Conservation (phyloP, 129 eudicot species). For the Ambrosia trifida region DNA sequence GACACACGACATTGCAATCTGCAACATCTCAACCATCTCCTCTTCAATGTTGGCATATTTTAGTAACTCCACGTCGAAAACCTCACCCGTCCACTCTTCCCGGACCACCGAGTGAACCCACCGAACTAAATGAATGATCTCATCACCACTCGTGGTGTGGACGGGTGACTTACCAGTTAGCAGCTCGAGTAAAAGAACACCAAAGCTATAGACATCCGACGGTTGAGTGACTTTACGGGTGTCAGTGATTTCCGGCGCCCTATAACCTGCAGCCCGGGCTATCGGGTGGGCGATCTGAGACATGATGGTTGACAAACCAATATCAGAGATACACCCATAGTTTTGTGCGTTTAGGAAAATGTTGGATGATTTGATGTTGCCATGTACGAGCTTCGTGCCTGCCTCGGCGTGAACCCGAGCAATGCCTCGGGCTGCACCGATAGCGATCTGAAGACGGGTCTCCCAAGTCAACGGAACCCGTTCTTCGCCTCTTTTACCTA, state of each 20-base stretch:
- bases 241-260: constrained; percentile 92
- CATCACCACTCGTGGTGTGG: constrained; percentile 83
- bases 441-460: constrained; percentile 67
- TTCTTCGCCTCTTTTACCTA: constrained; percentile 83
- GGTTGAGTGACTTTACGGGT: constrained; percentile 76
- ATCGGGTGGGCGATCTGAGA: constrained; percentile 69
- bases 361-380: constrained; percentile 88
- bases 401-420: constrained; percentile 61
- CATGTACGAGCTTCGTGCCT: constrained; percentile 76
- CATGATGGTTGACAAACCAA: constrained; percentile 77
- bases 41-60: constrained; percentile 81
- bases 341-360: constrained; percentile 66
- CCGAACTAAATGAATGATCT: constrained; percentile 79
- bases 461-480: constrained; percentile 76
- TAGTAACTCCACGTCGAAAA: constrained; percentile 78
- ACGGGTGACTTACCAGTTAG: constrained; percentile 86
- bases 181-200: constrained; percentile 82
- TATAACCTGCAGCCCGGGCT: constrained; percentile 93
- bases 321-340: constrained; percentile 76
- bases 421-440: constrained; percentile 90
- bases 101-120: constrained; percentile 98
- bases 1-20: constrained; percentile 84
- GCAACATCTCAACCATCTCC: constrained; percentile 88
- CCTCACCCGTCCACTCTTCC: constrained; percentile 98
- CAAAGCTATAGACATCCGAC: constrained; percentile 88